phyloP scores from a whole-genome alignment of 2,329 filamentous ascomycete species.

The Cryphonectria nitschkei region DNA sequence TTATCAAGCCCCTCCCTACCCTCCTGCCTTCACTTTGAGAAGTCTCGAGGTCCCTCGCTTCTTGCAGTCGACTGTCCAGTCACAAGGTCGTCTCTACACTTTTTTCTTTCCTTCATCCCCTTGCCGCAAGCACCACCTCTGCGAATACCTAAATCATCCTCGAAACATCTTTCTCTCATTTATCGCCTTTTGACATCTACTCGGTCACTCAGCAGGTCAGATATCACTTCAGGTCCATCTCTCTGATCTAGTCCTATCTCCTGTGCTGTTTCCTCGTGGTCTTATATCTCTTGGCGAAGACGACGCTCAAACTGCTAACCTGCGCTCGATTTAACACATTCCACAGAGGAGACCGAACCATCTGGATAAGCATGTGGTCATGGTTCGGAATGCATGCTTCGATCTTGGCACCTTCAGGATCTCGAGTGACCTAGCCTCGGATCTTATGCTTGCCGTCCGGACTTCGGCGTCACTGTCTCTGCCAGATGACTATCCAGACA shows the following conservation, averaged over 20 bases:
- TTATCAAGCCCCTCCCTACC: neutral
- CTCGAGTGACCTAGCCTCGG: conserved; percentile 18
- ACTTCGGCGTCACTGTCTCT: conserved; percentile 15
- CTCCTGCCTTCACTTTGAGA: neutral
- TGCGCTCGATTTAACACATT: neutral
- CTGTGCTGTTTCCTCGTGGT: neutral
- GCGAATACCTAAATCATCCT: neutral
- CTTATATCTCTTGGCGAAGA: neutral
- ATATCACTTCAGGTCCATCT: neutral
- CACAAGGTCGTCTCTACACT: neutral
- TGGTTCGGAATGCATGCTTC: conserved; percentile 20
- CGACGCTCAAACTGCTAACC: neutral
- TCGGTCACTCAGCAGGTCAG: neutral
- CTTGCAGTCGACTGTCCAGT: neutral
- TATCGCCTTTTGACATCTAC: neutral
- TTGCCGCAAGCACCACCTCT: neutral
- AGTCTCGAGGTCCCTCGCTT: neutral
- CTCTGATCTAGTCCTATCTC: neutral
- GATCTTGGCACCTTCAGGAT: conserved; percentile 23
- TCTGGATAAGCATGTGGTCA: neutral
- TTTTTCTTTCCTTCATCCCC: neutral
- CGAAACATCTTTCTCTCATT: neutral
- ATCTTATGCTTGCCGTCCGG: conserved; percentile 17
- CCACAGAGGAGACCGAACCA: neutral
- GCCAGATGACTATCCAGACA: conserved; percentile 3